phyloP scores from a whole-genome alignment of 1,139 yeast genomes.

The Suhomyces wounanorum region DNA sequence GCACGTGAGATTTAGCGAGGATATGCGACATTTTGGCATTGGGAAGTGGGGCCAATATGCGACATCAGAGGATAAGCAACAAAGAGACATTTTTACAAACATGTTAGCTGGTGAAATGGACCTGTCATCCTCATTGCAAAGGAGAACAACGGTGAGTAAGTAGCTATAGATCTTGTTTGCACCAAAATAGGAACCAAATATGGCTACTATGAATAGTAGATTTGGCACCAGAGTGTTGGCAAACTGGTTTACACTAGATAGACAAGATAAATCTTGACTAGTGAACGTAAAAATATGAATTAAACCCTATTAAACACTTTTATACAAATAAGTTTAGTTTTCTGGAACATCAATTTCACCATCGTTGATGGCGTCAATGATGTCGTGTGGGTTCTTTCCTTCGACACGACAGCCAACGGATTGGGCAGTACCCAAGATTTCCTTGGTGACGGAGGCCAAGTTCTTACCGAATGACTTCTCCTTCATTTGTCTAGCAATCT shows the following conservation, averaged over 20 bases:
- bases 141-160: conserved; percentile 68
- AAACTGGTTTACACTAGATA: conserved; percentile 13
- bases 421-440: conserved; percentile 99
- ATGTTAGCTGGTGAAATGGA: conserved; percentile 63
- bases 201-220: conserved; percentile 34
- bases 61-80: not conserved
- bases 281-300: conserved; percentile 24
- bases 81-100: not conserved
- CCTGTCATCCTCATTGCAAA: conserved; percentile 32
- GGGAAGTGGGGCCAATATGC: not conserved
- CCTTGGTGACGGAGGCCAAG: conserved; percentile 96
- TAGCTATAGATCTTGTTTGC: conserved; percentile 83
- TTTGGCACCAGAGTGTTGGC: conserved; percentile 61
- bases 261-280: conserved; percentile 6
- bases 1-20: conserved; percentile 6
- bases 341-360: conserved; percentile 98
- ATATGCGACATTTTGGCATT: not conserved
- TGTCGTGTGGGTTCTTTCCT: conserved; percentile 99
- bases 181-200: conserved; percentile 92
- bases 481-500: conserved; percentile 97
- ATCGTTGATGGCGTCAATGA: conserved; percentile 95
- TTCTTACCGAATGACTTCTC: conserved; percentile 98
- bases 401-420: conserved; percentile 99
- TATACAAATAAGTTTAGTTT: conserved; percentile 56
- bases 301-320: conserved; percentile 40